Base-by-base conservation (phyloP, 768 basidiomycete species). In the Lyophyllum decastes region DNA sequence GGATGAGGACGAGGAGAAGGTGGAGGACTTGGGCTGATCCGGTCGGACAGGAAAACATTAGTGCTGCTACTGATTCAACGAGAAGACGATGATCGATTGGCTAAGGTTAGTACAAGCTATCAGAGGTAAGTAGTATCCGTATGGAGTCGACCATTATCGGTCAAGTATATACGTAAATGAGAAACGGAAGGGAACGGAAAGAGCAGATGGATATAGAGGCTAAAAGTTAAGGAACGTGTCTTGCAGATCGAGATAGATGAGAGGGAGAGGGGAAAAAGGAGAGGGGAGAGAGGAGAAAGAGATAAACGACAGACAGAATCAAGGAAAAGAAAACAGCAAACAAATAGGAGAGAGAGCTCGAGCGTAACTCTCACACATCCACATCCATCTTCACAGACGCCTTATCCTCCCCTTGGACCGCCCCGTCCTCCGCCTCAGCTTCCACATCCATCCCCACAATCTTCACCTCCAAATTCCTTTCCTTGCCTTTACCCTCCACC, bases 331-430 rank as follows among this genome's bases (percentile, higher is more conserved):
- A 22, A 17, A 19, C 16, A 30, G 4, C 10, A 25, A 44, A 41
- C 2, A 41, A n/a, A n/a, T n/a, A n/a, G n/a, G 30, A 43, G 16
- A 3, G 10, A 53, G 45, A n/a, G 4, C 30, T 17, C 25, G 12
- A 44, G 27, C 8, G 17, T 17, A 22, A 26, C 17, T 30, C 33
- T 53, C 40, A 62, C 24, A 34, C 59, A 57, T 73, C 72, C 9
- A 71, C 69, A 25, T 73, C 70, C 72, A 73, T 73, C 54, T 65
- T 66, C 19, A 41, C 57, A 2, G 57, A 21, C 38, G 59, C 61
- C 27, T 45, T 22, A 38, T 61, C 63, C 17, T 45, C 59, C 19
- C 27, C 16, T 2, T 1, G 44, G 12, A 5, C 21, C 6, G 30
- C 27, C 19, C 60, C 60, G 9, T 64, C 66, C 27, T 58, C 59